Base-by-base conservation (phyloP, 2,329 filamentous ascomycete genomes). In the Periconia sp. region DNA sequence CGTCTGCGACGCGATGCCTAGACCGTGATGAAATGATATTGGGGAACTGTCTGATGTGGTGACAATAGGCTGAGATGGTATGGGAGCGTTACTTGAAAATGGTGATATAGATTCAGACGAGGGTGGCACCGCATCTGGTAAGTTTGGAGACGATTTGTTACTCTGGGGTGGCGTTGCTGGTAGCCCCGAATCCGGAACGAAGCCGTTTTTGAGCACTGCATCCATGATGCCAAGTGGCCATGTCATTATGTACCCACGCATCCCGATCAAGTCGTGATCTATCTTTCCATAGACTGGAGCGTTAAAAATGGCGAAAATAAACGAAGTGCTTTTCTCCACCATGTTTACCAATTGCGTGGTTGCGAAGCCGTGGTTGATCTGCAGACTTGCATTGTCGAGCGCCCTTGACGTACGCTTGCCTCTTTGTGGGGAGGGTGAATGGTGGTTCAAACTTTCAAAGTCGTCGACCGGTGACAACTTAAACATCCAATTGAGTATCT, bases 401-500 rank as follows among this genome's bases (percentile, higher is more conserved):
- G 31, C 42, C 3, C 44, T 37, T 8, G 59, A 45, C 5, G 2
- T 46, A 40, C 3, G 33, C 15, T 30, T 42, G 7, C 11, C 19
- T 37, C 35, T 20, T n/a, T 18, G 30, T 6, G 19, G 23, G 5
- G 41, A 30, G 8, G 23, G 43, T 20, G 54, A 49, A 13, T 45
- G n/a, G 3, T 14, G 33, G 10, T 41, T 5, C 10, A 11, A 37
- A 37, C 15, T 37, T 37, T 11, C 8, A 49, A n/a, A 14, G 33
- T 37, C 15, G 10, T 37, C 11, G 15, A 37, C 48, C 19, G 63
- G 62, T 3, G 64, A 64, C 1, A 70, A 49, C 11, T 57, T 55
- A 18, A 67, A 59, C 62, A 69, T 67, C 65, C 65, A 70, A 23
- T 69, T 70, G 11, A 71, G 49, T 1, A 72, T 64, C 48, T 70